Conservation (phyloP, 2,329 filamentous ascomycete genomes). For the Microcyclospora tardicrescens region DNA sequence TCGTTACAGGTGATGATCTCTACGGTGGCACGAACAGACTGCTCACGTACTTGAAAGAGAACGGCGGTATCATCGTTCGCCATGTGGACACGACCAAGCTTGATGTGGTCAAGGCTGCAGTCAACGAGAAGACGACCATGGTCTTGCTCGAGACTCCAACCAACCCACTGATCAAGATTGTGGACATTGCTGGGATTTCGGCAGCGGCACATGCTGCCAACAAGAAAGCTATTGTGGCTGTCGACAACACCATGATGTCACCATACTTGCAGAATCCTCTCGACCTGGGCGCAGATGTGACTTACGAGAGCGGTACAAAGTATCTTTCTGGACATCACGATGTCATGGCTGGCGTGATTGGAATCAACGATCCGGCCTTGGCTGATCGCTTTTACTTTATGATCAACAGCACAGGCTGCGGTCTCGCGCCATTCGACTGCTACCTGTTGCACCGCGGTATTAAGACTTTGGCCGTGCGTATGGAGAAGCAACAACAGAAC, state of each 20-base stretch:
- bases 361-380: conserved; percentile 67
- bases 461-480: conserved; percentile 92
- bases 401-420: conserved; percentile 92
- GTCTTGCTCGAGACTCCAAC: conserved; percentile 92
- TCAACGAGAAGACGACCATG: conserved; percentile 80
- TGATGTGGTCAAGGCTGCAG: conserved; percentile 52
- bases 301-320: conserved; percentile 96
- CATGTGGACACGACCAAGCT: conserved; percentile 87
- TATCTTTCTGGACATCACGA: conserved; percentile 97
- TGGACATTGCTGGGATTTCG: conserved; percentile 76
- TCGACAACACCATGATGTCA: conserved; percentile 98
- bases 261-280: conserved; percentile 88
- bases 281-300: conserved; percentile 86
- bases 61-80: conserved; percentile 85
- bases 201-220: conserved; percentile 64
- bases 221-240: conserved; percentile 66
- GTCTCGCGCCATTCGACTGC: conserved; percentile 85
- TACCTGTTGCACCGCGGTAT: conserved; percentile 91
- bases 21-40: conserved; percentile 93
- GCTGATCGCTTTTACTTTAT: conserved; percentile 91
- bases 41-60: conserved; percentile 77
- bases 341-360: conserved; percentile 95
- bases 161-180: conserved; percentile 96
- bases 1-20: conserved; percentile 90
- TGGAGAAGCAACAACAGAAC: conserved; percentile 96